Percentiles rank a stretch among this genome's conserved stretches.
Evolutionary conservation across 2,329 filamentous ascomycete species (phyloP).

Genomic region (Cercospora janseana): DNA sequence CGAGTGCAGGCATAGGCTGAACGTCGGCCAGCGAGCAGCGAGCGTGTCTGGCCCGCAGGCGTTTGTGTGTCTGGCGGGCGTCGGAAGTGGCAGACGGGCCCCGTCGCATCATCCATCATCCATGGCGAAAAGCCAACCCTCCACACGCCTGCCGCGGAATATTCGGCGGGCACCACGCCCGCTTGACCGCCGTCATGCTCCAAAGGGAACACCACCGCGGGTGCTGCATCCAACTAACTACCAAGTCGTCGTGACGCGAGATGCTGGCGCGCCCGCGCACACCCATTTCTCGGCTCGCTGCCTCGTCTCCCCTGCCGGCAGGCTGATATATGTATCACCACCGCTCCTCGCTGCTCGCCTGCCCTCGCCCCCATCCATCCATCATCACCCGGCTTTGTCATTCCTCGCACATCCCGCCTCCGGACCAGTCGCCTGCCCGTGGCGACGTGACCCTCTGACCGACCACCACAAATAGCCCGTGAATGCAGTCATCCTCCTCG

Average conservation of each 20-base stretch:
- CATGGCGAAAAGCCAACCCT: background rate
- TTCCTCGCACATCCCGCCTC: constrained; percentile 13
- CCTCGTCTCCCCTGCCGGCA: constrained; percentile 3
- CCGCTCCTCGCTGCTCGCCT: constrained; percentile 14
- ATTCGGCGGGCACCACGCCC: constrained; percentile 5
- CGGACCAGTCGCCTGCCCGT: constrained; percentile 5
- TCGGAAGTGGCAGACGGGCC: constrained; percentile 2
- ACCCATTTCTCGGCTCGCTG: background rate
- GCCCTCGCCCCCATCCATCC: constrained; percentile 6
- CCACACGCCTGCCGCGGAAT: constrained; percentile 4
- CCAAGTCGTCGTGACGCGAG: constrained; percentile 9
- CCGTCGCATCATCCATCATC: background rate
- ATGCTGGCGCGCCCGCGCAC: constrained; percentile 8
- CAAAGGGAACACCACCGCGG: background rate
- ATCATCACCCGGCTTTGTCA: constrained; percentile 19
- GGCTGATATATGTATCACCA: constrained; percentile 19
- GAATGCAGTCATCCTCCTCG: constrained; percentile 14
- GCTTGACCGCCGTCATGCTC: constrained; percentile 5
- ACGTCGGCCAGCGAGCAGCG: background rate
- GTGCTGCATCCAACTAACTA: background rate
- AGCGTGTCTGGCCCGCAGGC: too few relatives aligned
- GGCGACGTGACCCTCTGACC: constrained; percentile 14
- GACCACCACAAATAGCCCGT: constrained; percentile 18
- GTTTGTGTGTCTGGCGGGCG: too few relatives aligned
- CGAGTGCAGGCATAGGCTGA: constrained; percentile 1